phyloP scores from a whole-genome alignment of 2,329 filamentous ascomycete species.

The Pyricularia sp. region DNA sequence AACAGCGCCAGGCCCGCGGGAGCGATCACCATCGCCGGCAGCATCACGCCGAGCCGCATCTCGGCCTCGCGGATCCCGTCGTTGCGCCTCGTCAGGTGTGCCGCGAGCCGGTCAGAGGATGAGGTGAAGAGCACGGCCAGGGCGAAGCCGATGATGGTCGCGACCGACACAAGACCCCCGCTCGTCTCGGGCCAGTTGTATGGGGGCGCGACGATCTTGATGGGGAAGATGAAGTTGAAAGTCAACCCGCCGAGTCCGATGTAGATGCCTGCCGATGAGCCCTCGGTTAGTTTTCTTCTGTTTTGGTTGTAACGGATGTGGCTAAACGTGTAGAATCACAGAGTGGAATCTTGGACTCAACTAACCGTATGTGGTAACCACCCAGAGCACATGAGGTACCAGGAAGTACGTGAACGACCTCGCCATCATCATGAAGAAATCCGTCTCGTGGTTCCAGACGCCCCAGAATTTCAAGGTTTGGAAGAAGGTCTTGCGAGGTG shows the following conservation, averaged over 20 bases:
- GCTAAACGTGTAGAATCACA: neutral
- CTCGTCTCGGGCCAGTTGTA: slow-evolving; percentile 35
- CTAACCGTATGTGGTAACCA: slow-evolving; percentile 31
- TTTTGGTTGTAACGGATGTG: neutral
- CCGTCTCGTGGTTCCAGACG: slow-evolving; percentile 28
- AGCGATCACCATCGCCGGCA: slow-evolving; percentile 27
- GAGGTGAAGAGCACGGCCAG: slow-evolving; percentile 34
- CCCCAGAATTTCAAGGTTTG: slow-evolving; percentile 33
- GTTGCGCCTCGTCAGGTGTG: slow-evolving; percentile 31
- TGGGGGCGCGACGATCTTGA: slow-evolving; percentile 32
- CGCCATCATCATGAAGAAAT: slow-evolving; percentile 34
- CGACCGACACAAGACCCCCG: slow-evolving; percentile 35
- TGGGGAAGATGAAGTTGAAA: slow-evolving; percentile 40
- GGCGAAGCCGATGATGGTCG: slow-evolving; percentile 22
- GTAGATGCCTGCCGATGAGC: slow-evolving; percentile 23
- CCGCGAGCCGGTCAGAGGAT: slow-evolving; percentile 30
- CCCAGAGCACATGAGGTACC: slow-evolving; percentile 39
- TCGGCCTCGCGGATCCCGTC: slow-evolving; percentile 37
- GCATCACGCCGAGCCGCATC: slow-evolving; percentile 31
- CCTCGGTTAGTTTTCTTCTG: neutral
- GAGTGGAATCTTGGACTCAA: neutral
- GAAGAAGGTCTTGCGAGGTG: slow-evolving; percentile 28
- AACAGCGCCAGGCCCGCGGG: slow-evolving; percentile 34
- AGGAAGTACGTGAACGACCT: slow-evolving; percentile 37
- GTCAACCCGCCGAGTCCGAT: slow-evolving; percentile 38